Evolutionary conservation across 176 grass and related monocot genomes (phyloP).

Genomic region (Metroxylon sagu): DNA sequence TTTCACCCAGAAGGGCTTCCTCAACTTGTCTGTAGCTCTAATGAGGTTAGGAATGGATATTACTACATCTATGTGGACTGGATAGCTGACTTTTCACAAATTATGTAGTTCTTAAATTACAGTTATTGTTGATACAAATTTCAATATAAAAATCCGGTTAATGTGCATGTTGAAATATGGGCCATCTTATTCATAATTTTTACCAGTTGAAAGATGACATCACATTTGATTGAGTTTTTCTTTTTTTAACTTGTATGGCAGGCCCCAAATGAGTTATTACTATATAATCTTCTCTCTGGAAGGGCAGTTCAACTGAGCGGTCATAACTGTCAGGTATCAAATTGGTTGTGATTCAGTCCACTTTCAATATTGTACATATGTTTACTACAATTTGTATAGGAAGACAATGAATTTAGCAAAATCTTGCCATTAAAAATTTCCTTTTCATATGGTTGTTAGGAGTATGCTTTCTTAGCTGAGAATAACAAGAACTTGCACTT

Average conservation of each 20-base stretch:
- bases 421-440: too few relatives aligned
- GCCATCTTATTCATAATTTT: neutral
- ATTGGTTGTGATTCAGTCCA: neutral
- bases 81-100: too few relatives aligned
- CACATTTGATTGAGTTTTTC: neutral
- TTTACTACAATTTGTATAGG: neutral
- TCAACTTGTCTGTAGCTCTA: conserved; percentile 85
- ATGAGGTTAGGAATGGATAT: conserved; percentile 54
- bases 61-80: neutral
- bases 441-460: too few relatives aligned
- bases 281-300: conserved; percentile 97
- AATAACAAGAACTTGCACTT: too few relatives aligned
- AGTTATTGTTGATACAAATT: too few relatives aligned
- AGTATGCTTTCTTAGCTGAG: too few relatives aligned
- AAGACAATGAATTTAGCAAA: too few relatives aligned
- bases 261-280: conserved; percentile 92
- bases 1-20: conserved; percentile 96
- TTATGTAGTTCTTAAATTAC: too few relatives aligned
- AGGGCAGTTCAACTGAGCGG: conserved; percentile 90
- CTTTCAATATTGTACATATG: neutral
- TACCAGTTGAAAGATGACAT: neutral
- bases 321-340: conserved; percentile 70
- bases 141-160: too few relatives aligned
- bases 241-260: conserved; percentile 14
- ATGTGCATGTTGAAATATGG: too few relatives aligned